A percentile compares a stretch with the other conserved stretches of the same genome.
Conservation (phyloP, 441 rosid species). For the Erysimum pusillum region DNA sequence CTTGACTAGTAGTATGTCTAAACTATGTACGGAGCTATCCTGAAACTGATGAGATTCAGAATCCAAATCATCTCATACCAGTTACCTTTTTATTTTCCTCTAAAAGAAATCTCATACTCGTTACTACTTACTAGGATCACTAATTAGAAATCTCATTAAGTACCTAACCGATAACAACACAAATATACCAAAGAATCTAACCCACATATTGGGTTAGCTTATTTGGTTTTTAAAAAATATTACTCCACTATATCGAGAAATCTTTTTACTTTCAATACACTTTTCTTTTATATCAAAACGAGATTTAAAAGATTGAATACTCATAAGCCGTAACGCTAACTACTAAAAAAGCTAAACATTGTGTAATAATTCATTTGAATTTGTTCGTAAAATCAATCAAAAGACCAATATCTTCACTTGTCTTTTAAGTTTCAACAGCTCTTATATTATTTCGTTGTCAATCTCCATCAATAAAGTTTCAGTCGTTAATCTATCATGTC, state of each 20-base stretch:
- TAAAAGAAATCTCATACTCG: background rate
- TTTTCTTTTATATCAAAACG: background rate
- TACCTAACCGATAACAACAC: background rate
- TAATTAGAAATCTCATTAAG: background rate
- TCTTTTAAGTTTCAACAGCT: background rate
- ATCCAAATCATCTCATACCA: background rate
- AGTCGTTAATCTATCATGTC: too few species aligned
- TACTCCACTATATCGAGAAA: background rate
- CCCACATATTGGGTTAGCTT: background rate
- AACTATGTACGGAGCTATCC: background rate
- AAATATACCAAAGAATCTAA: background rate
- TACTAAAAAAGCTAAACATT: background rate
- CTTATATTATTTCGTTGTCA: background rate
- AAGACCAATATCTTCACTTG: background rate
- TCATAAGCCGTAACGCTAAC: background rate
- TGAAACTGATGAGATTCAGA: conserved; percentile 4
- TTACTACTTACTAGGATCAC: background rate
- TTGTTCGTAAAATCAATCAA: background rate
- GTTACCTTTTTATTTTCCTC: too few species aligned
- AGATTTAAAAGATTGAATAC: background rate
- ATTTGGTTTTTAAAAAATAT: background rate
- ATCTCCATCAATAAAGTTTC: background rate
- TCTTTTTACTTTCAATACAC: background rate
- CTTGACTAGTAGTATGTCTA: conserved; percentile 18
- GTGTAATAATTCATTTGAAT: background rate